Base-by-base conservation (phyloP, 164 flowering plant species). In the Brasenia schreberi region DNA sequence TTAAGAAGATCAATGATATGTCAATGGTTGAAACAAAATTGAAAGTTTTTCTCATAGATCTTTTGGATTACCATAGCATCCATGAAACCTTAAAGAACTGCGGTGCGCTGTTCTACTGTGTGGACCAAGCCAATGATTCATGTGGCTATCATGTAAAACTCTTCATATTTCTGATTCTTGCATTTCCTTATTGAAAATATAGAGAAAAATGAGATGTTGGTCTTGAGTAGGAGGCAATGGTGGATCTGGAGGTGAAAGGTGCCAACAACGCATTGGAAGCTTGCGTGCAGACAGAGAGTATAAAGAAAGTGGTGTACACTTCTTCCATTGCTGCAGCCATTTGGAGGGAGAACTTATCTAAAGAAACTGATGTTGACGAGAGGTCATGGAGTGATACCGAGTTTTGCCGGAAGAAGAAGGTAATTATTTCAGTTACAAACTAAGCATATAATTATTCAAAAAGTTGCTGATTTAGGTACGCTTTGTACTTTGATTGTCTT, bases 231-330 rank as follows among this genome's bases (percentile, higher is more conserved):
- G 88, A 86, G 6, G 66, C 73, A 61, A 71, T 64, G 68, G 83
- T 77, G 70, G 95, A 88, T 67, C 18, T 74, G 71, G 95, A 88
- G 77, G 87, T 84, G 56, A 83, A 87, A 77, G 94, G 85, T 33
- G 86, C 84, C 42, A 81, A 78, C 56, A 88, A 88, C 70, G 89
- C 86, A 64, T 78, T 86, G 64, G 94, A 88, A 68, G 94, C 94
- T 42, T 84, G 87, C 73, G 94, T 86, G 11, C 90, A 82, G 61
- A 78, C 82, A 42, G 79, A 80, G 4, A 77, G 74, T 17, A 64
- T 86, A 7, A 73, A 77, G 61, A 86, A 85, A 65, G 74, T 85
- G 66, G 78, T 88, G 5, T 86, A 83, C 67, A 82, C 70, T 67
- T 88, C 95, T 56, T 88, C 95, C 53, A 67, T 81, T 43, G 74